These are phyloP conservation scores for Oryza nivara DNA, from an alignment of 176 grass and related monocot genomes.

Conservation along the genomic window DNA sequence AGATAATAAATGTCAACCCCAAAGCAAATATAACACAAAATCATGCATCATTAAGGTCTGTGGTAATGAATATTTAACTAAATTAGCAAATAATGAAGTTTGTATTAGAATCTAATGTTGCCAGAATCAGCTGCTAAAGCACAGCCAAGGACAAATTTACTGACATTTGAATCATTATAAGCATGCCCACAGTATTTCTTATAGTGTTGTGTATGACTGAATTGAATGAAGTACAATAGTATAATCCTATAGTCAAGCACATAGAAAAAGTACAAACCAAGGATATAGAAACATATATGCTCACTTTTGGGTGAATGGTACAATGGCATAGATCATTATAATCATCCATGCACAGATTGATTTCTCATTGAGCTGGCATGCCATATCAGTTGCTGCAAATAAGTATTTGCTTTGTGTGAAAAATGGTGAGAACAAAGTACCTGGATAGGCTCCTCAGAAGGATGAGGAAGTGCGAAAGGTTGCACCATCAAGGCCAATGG, in stretches of 20 bases:
- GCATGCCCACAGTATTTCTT: neutral
- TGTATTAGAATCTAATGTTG: slow-evolving; percentile 15
- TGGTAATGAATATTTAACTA: neutral
- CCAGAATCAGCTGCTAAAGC: neutral
- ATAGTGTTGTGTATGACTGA: neutral
- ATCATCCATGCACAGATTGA: neutral
- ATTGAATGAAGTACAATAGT: neutral
- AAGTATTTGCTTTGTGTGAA: slow-evolving; percentile 1
- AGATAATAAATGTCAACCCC: slow-evolving; percentile 20
- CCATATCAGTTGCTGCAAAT: neutral
- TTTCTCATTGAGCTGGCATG: neutral
- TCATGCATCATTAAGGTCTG: neutral
- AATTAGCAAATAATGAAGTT: slow-evolving; percentile 1
- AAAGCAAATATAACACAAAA: slow-evolving; percentile 6
- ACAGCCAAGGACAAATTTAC: neutral
- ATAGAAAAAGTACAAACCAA: neutral
- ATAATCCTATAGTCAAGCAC: slow-evolving; percentile 3
- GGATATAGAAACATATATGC: neutral
- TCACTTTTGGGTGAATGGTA: slow-evolving; percentile 9
- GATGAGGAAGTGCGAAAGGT: slow-evolving; percentile 79
- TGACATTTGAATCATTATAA: neutral
- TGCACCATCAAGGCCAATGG: slow-evolving; percentile 86
- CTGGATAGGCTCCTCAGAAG: slow-evolving; percentile 81
- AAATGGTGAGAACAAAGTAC: slow-evolving; percentile 33
- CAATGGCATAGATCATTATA: neutral